phyloP scores from a whole-genome alignment of 2,329 filamentous ascomycete genomes.

The Ascosphaera apis region DNA sequence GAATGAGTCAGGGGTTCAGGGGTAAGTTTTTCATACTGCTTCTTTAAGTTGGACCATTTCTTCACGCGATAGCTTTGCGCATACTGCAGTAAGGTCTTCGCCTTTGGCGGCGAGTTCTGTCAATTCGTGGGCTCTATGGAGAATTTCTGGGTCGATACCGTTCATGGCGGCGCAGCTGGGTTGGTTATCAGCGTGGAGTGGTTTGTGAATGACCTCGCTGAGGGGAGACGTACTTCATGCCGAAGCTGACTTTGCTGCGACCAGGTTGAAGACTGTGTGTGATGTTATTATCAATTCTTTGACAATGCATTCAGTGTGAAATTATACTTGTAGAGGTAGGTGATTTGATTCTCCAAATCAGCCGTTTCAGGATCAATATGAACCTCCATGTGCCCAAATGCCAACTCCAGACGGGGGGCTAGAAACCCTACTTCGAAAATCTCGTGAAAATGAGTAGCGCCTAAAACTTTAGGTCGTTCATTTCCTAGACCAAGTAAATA shows the following conservation, averaged over 20 bases:
- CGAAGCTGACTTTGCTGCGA: constrained; percentile 59
- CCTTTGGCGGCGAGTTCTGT: constrained; percentile 43
- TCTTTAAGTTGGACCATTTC: constrained; percentile 45
- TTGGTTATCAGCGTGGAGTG: background rate
- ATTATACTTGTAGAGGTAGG: constrained; percentile 41
- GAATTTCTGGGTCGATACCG: constrained; percentile 48
- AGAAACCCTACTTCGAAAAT: constrained; percentile 31
- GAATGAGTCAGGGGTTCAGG: too few species aligned
- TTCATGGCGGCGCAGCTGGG: constrained; percentile 60
- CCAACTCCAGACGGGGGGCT: constrained; percentile 20
- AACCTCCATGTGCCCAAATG: constrained; percentile 37
- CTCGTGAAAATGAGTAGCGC: constrained; percentile 40
- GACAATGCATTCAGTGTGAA: background rate
- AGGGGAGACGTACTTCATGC: constrained; percentile 30
- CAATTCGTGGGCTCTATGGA: constrained; percentile 54
- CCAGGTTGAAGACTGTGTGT: constrained; percentile 30
- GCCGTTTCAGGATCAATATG: constrained; percentile 19
- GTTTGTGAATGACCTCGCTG: background rate
- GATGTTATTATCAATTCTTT: background rate
- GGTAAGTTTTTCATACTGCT: constrained; percentile 28
- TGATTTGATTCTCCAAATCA: constrained; percentile 29
- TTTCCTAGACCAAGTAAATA: constrained; percentile 27
- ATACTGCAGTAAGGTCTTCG: constrained; percentile 53
- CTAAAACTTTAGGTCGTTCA: constrained; percentile 34
- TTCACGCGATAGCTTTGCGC: constrained; percentile 38